A percentile compares a stretch with the other conserved stretches of the same genome.
Evolutionary conservation across 2,329 filamentous ascomycete genomes (phyloP).

Genomic region (Verticillium alfalfae): DNA sequence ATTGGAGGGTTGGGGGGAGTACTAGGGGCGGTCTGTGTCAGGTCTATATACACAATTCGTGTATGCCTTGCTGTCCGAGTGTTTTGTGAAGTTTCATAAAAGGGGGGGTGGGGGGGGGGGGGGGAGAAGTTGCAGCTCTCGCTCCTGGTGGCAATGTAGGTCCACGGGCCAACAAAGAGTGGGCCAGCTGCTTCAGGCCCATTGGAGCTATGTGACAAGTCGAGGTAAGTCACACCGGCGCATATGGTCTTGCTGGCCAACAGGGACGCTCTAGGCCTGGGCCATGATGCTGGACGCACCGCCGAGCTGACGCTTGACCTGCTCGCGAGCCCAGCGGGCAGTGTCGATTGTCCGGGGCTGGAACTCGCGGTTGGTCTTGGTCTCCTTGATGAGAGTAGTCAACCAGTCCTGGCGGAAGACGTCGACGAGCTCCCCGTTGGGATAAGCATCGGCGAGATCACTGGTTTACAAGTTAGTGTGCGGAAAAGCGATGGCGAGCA

Average conservation of each 20-base stretch:
- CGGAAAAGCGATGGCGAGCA: neutral
- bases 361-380: slow-evolving; percentile 83
- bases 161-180: slow-evolving; percentile 4
- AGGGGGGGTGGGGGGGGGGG: slow-evolving; percentile 9
- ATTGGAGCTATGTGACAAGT: slow-evolving; percentile 2
- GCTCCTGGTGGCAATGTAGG: slow-evolving; percentile 3
- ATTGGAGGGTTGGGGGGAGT: slow-evolving; percentile 6
- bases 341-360: slow-evolving; percentile 82
- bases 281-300: slow-evolving; percentile 47
- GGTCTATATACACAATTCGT: slow-evolving; percentile 13
- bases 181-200: slow-evolving; percentile 11
- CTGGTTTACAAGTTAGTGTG: slow-evolving; percentile 42
- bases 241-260: slow-evolving; percentile 14
- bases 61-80: slow-evolving; percentile 7
- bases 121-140: slow-evolving; percentile 6
- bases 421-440: slow-evolving; percentile 76
- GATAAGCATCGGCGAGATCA: slow-evolving; percentile 91
- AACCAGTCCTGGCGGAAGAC: slow-evolving; percentile 92
- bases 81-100: slow-evolving; percentile 9
- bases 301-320: slow-evolving; percentile 85
- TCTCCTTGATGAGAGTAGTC: slow-evolving; percentile 84
- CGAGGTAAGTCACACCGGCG: neutral
- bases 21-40: slow-evolving; percentile 10
- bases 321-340: slow-evolving; percentile 93
- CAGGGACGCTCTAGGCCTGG: slow-evolving; percentile 27